phyloP scores from a whole-genome alignment of 1,284 basidiomycete species.

The Schizophyllum commune region DNA sequence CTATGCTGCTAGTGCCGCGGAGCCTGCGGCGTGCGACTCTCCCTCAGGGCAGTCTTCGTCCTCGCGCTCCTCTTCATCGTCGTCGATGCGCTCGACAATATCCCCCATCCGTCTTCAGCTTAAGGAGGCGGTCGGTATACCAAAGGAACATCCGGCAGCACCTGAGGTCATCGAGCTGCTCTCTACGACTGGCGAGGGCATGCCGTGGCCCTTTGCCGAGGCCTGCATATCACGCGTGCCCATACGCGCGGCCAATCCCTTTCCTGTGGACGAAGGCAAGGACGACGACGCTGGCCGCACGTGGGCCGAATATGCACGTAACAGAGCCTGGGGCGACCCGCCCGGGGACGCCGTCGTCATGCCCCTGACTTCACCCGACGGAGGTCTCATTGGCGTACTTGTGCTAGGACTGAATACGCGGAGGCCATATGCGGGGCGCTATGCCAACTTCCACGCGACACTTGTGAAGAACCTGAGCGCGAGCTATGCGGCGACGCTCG shows the following conservation, averaged over 20 bases:
- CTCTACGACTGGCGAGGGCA: not conserved
- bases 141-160: not conserved
- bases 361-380: slow-evolving; percentile 13
- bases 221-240: not conserved
- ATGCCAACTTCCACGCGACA: slow-evolving; percentile 15
- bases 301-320: not conserved
- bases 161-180: not conserved
- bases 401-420: slow-evolving; percentile 18
- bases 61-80: not conserved
- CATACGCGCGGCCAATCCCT: not conserved
- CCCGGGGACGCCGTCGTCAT: slow-evolving; percentile 17
- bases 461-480: slow-evolving; percentile 11
- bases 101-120: slow-evolving; percentile 6
- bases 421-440: slow-evolving; percentile 15
- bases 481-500: slow-evolving; percentile 13
- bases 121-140: not conserved
- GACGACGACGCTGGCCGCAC: not conserved
- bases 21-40: not conserved
- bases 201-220: not conserved
- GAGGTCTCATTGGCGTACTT: slow-evolving; percentile 12
- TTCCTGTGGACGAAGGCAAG: not conserved
- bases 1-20: not conserved
- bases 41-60: not conserved
- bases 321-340: slow-evolving; percentile 17
- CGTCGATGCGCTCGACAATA: slow-evolving; percentile 5